Conservation (phyloP, 140 eudicot species). For the Erigeron philadelphicus region DNA sequence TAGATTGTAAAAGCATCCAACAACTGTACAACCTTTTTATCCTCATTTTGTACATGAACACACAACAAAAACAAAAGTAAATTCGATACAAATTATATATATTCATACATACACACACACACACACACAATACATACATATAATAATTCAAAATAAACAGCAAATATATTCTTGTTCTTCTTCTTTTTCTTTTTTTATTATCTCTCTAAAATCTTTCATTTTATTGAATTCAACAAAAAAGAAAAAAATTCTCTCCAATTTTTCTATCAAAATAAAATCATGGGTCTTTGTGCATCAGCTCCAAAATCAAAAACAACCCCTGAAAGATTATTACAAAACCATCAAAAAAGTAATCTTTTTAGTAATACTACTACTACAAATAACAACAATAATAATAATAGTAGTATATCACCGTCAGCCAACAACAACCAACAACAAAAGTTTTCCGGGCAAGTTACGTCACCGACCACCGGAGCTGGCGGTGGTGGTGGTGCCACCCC, state of each 20-base stretch:
- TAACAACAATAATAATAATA: not conserved
- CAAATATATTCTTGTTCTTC: conserved; percentile 18
- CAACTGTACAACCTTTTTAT: conserved; percentile 30
- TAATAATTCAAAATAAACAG: conserved; percentile 23
- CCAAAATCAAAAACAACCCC: conserved; percentile 52
- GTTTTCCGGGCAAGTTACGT: conserved; percentile 31
- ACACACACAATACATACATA: too few relatives aligned
- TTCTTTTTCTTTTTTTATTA: conserved; percentile 25
- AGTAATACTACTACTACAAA: not conserved
- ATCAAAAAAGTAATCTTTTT: conserved; percentile 26
- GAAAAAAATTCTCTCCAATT: conserved; percentile 13
- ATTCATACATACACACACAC: too few relatives aligned
- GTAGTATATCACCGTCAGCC: conserved; percentile 28
- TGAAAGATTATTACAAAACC: conserved; percentile 34
- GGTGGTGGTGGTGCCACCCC: conserved; percentile 29
- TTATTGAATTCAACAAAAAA: not conserved
- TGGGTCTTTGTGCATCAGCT: conserved; percentile 76
- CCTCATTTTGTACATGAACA: not conserved
- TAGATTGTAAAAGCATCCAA: conserved; percentile 30
- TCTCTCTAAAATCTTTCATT: conserved; percentile 1
- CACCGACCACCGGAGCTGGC: conserved; percentile 20
- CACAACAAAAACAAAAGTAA: conserved; percentile 21
- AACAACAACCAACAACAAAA: conserved; percentile 25
- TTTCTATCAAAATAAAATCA: conserved; percentile 15
- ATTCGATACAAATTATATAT: conserved; percentile 31